Base-by-base conservation (phyloP, 106 monocot species). In the Hemerocallis citrina region DNA sequence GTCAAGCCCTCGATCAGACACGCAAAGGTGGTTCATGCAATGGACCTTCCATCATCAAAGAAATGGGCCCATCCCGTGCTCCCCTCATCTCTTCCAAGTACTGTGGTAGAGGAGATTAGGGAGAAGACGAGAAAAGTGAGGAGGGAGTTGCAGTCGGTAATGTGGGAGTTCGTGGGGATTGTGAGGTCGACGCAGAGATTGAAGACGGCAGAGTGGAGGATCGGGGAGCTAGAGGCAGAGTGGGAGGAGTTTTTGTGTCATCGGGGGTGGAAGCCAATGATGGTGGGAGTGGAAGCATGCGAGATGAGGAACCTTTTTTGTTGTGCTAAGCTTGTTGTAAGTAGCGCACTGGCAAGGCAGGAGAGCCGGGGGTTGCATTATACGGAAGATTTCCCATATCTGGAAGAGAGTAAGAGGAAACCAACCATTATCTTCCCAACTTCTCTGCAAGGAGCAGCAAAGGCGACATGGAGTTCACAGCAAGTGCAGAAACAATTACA, bases 151-250 rank as follows among this genome's bases (percentile, higher is more conserved):
- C 86, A 96, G 48, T 79, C 78, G 1, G 55, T 86, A 22, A 96
- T 90, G 95, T 96, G 95, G 95, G 95, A 84, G 55, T 90, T 84
- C 24, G 95, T 90, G 0, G 95, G 95, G 2, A 96, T 96, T 12
- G 90, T 96, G 36, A 69, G 95, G 34, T 90, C 89, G 4, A 96
- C 90, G 3, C 69, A 68, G 33, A 68, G 95, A 17, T 55, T 95
- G 71, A 90, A 86, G 75, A 76, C 73, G 13, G 90, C 95, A 0
- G 95, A 95, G 76, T 90, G 84, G 89, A 90, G 69, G 71, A 74
- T 95, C 20, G 66, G 68, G 10, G 95, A 95, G 45, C 41, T 95
- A 75, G 95, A 95, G 76, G 60, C 55, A 17, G 86, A 90, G 50
- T 95, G 95, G 95, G 90, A 86, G 59, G 74, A 78, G 0, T 90